phyloP scores from a whole-genome alignment of 345 rosid species.

The Euphorbia lathyris region DNA sequence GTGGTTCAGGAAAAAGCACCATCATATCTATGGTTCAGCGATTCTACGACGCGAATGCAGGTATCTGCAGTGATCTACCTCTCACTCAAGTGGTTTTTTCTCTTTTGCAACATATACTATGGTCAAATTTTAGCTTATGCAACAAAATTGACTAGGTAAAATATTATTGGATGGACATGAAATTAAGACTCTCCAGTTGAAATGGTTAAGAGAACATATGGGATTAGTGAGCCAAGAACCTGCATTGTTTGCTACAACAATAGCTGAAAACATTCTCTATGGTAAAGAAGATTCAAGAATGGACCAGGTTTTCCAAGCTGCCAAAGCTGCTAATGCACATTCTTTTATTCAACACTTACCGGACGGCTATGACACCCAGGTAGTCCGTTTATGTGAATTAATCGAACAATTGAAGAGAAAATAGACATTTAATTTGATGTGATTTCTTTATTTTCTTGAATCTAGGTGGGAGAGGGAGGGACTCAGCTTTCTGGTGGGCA shows the following conservation, averaged over 20 bases:
- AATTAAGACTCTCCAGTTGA: constrained; percentile 47
- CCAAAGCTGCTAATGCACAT: constrained; percentile 81
- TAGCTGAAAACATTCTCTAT: constrained; percentile 59
- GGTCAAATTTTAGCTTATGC: too few relatives aligned
- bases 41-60: constrained; percentile 79
- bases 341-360: constrained; percentile 60
- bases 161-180: constrained; percentile 66
- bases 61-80: constrained; percentile 28
- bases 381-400: too few relatives aligned
- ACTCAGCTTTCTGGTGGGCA: constrained; percentile 96
- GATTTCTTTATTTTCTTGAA: constrained; percentile 13
- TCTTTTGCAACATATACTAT: too few relatives aligned
- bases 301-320: constrained; percentile 55
- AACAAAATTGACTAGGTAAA: constrained; percentile 39
- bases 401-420: too few relatives aligned
- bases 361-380: constrained; percentile 66
- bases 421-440: constrained; percentile 5
- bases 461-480: constrained; percentile 92
- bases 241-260: constrained; percentile 70
- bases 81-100: too few relatives aligned
- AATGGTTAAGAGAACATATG: constrained; percentile 83
- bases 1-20: constrained; percentile 93
- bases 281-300: constrained; percentile 59
- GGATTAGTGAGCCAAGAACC: constrained; percentile 95
- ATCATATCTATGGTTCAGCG: constrained; percentile 79